Base-by-base conservation (phyloP, 2,329 filamentous ascomycete genomes). In the Byssochlamys sp. region DNA sequence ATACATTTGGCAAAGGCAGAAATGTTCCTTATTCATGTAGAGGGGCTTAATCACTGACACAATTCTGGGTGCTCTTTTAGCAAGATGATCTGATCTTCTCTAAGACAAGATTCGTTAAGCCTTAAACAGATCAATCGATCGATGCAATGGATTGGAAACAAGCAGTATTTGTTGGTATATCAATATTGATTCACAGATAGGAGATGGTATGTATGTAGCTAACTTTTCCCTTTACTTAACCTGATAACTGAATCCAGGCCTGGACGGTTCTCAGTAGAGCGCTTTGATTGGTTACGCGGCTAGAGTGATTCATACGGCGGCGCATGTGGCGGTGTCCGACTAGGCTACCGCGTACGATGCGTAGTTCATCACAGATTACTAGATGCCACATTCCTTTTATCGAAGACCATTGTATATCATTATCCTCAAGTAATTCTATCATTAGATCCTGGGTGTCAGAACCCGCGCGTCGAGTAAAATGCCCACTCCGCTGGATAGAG, bases 401-500 rank as follows among this genome's bases (percentile, higher is more conserved):
- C n/a, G 14, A 14, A 39, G 12, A n/a, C n/a, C 14, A 4, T 39
- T n/a, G 4, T 39, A n/a, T 7, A 39, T 39, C n/a, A n/a, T 39
- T n/a, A 5, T 39, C n/a, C 3, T 14, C n/a, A 19, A 39, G 35
- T 39, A 7, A 6, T 6, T 14, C 2, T 39, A 39, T 39, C 12
- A n/a, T 39, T 39, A 39, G 14, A n/a, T 14, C 33, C 33, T 14
- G 35, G n/a, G n/a, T n/a, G 4, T 12, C n/a, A 4, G n/a, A 7
- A 39, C n/a, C 11, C 14, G n/a, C 12, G 35, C 14, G 35, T 39
- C 35, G 35, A 39, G 51, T 63, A 80, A 69, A 7, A 89, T 89
- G 86, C 84, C 86, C 54, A 90, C 87, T 58, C 79, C 81, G 29
- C 71, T 90, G 2, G 87, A 90, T 68, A 82, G 80, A 70, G 84